phyloP scores from a whole-genome alignment of 2,329 filamentous ascomycete genomes.

The Trichophyton rubrum region DNA sequence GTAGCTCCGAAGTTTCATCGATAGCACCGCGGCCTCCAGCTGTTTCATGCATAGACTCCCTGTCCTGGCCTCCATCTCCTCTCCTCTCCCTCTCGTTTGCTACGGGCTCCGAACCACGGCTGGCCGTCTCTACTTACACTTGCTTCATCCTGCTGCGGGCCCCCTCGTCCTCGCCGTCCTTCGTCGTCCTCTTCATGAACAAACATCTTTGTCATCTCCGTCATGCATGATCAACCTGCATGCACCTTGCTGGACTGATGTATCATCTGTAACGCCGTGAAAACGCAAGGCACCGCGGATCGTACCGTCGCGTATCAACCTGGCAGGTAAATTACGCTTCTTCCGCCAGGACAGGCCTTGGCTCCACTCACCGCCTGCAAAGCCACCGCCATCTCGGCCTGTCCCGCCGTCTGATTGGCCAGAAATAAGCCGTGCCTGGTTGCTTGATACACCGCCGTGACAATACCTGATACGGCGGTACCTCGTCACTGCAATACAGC shows the following conservation, averaged over 20 bases:
- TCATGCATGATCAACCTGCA: not conserved
- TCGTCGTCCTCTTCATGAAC: too few species aligned
- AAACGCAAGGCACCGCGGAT: not conserved
- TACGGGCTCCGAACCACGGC: too few species aligned
- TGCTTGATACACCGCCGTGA: not conserved
- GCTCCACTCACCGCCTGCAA: not conserved
- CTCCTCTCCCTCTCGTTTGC: too few species aligned
- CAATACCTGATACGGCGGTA: not conserved
- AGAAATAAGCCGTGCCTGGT: not conserved
- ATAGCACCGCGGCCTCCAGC: too few species aligned
- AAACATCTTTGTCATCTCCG: too few species aligned
- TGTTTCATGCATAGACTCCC: too few species aligned
- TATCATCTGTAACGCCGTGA: not conserved
- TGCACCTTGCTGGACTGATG: not conserved
- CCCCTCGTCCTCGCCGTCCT: too few species aligned
- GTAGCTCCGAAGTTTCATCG: too few species aligned
- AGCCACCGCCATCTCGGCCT: not conserved
- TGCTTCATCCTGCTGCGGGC: too few species aligned
- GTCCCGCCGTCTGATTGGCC: not conserved
- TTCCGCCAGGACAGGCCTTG: not conserved
- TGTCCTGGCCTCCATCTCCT: too few species aligned
- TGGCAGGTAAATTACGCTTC: not conserved
- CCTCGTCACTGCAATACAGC: not conserved
- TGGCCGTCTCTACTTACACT: too few species aligned
- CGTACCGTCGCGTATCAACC: not conserved